Evolutionary conservation across 768 basidiomycete species (phyloP).

Genomic region (Mycena belliarum): DNA sequence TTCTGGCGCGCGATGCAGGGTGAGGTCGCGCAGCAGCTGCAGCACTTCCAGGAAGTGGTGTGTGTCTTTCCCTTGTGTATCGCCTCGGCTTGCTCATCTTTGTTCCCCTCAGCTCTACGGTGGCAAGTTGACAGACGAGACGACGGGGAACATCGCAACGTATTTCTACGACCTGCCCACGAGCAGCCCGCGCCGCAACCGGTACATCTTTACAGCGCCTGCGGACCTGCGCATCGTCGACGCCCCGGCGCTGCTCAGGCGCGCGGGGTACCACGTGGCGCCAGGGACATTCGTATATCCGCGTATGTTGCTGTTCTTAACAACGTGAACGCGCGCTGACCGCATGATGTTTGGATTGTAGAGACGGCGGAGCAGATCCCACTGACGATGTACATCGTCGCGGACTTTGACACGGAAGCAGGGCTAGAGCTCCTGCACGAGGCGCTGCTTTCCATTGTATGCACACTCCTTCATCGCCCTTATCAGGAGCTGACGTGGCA

Average conservation of each 20-base stretch:
- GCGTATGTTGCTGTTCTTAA: conserved; percentile 42
- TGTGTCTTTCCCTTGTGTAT: conserved; percentile 18
- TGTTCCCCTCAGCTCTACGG: conserved; percentile 72
- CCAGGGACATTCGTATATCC: conserved; percentile 63
- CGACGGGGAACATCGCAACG: conserved; percentile 51
- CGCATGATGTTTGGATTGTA: conserved; percentile 9
- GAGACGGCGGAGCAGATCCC: conserved; percentile 37
- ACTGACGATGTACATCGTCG: conserved; percentile 65
- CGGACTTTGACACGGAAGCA: conserved; percentile 69
- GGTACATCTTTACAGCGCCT: conserved; percentile 62
- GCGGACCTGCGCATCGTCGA: conserved; percentile 53
- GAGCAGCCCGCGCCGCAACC: conserved; percentile 70
- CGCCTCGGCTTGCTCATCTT: no score
- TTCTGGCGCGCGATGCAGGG: conserved; percentile 65
- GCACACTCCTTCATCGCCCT: neutral
- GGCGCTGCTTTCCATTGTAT: conserved; percentile 40
- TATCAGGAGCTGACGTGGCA: neutral
- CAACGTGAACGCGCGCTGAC: neutral
- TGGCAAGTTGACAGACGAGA: conserved; percentile 56
- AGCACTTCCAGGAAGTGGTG: conserved; percentile 74
- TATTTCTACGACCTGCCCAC: conserved; percentile 92
- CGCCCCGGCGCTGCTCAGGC: conserved; percentile 53
- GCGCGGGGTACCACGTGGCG: conserved; percentile 43
- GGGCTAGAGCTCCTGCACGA: conserved; percentile 65
- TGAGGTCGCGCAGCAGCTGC: conserved; percentile 59